Base-by-base conservation (phyloP, 2,329 filamentous ascomycete species). In the Verticillium isaacii region DNA sequence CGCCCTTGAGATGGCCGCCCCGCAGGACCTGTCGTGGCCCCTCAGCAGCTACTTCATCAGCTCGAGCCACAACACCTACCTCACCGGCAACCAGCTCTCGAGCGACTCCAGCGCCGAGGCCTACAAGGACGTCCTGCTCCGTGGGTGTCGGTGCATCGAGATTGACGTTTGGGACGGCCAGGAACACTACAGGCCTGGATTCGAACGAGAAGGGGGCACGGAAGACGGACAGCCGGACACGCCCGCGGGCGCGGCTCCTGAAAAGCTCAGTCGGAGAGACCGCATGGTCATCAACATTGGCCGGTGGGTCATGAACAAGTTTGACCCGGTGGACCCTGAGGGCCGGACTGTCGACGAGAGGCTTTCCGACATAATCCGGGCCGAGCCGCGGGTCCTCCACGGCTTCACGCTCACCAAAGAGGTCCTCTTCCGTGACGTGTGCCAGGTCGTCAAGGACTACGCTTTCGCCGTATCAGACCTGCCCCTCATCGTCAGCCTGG, bases 121-220 rank as follows among this genome's bases (percentile, higher is more conserved):
- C 2, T 97, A 97, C 78, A 91, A 92, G 67, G 88, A 88, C 57
- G 91, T 93, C 9, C 80, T 97, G 60, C 85, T 92, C 67, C 87
- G 91, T 60, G 93, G 92, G 3, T 96, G 93, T 68, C 89, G 93
- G 19, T 97, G 93, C 75, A 88, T 97, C 63, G 93, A 97, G 77
- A 91, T 97, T 63, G 93, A 97, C 71, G 95, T 94, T 68, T 97
- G 93, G 93, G 91, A 97, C 73, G 93, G 93, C 50, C 86, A 89
- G 62, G 89, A 93, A 69, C 92, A 45, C 4, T 60, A 34, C 34
- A 54, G 29, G 12, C 50, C 56, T 8, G 60, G 54, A 15, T 11
- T 54, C 34, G 34, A 36, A 36, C 34, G 5, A 36, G 34, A 36
- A 14, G 34, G 34, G 34, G 19, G 4, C 55, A 55, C 32, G 2